Evolutionary conservation across 306 rosid species (phyloP), one percentile per base, ranked within the genome.

Genomic region (Pyrus pyrifolia): DNA sequence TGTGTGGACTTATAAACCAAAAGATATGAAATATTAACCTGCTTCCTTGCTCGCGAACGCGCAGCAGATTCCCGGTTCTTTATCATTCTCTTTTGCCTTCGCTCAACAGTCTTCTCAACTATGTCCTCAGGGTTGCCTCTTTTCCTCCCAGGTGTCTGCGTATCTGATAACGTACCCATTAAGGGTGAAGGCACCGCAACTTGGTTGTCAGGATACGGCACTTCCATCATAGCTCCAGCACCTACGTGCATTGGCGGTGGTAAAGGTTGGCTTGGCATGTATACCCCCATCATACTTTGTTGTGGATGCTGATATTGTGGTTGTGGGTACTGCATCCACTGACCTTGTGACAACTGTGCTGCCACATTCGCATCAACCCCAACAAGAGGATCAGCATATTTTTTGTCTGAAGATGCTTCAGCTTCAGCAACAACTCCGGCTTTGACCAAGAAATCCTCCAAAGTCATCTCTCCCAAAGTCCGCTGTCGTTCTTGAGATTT

Each of bases 11-110:
- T 15, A 15, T 8, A 76, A 70, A 46, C 49, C 63, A 71, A 77
- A 76, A 52, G 17, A 71, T 15, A 71, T 17, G 21, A 23, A 60
- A 66, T 52, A 17, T 55, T 68, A 42, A 94, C 98, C 91, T 94
- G 98, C 84, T 93, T 91, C 87, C 98, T 88, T 55, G 98, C 98
- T 79, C 98, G 89, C 46, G 98, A 94, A 52, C 97, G 98, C 6
- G 98, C 97, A 65, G 98, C 98, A 70, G 98, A 94, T 86, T 92
- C 98, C 45, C 98, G 88, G 70, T 94, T 94, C 89, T 94, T 94
- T 71, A 94, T 95, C 98, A 95, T 95, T 79, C 98, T 82, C 78
- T 95, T 95, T 71, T 95, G 98, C 85, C 95, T 86, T 81, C 93
- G 86, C 81, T 95, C 98, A 8, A 92, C 96, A 14, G 95, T 92